A percentile compares a stretch with the other conserved stretches of the same genome.
Evolutionary conservation across 495 filamentous ascomycete genomes (phyloP).

Genomic region (Aspergillus coremiiformis): DNA sequence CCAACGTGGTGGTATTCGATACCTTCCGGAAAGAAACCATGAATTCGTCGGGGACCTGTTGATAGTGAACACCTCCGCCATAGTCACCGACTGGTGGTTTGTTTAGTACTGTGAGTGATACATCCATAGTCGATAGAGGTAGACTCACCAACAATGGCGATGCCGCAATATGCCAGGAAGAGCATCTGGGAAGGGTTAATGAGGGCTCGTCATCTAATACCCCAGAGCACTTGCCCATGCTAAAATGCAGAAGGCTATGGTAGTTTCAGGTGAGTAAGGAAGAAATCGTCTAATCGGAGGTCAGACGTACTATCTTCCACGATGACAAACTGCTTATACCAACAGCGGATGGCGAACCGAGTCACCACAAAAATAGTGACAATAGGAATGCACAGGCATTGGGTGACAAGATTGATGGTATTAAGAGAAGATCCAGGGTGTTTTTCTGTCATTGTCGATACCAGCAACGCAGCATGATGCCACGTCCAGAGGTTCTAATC

Average conservation of each 20-base stretch:
- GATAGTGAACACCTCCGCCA: constrained; percentile 32
- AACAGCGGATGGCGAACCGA: constrained; percentile 31
- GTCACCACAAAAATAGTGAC: constrained; percentile 30
- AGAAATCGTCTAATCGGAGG: too few relatives aligned
- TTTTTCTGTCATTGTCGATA: constrained; percentile 17
- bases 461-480: constrained; percentile 5
- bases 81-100: constrained; percentile 25
- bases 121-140: neutral
- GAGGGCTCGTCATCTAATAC: neutral
- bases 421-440: constrained; percentile 29
- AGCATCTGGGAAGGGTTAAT: constrained; percentile 16
- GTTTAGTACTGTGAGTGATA: constrained; percentile 1
- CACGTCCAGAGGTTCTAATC: neutral
- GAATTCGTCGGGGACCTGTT: constrained; percentile 15
- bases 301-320: constrained; percentile 37
- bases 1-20: neutral
- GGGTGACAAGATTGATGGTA: constrained; percentile 36
- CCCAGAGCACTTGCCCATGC: constrained; percentile 27
- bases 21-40: constrained; percentile 29
- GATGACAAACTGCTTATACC: constrained; percentile 28
- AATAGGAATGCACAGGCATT: constrained; percentile 40
- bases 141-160: constrained; percentile 28
- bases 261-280: neutral
- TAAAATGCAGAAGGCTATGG: constrained; percentile 23
- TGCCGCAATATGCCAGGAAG: constrained; percentile 35